Base-by-base conservation (phyloP, 352 stramenopile genomes). In the Phytophthora pisi region DNA sequence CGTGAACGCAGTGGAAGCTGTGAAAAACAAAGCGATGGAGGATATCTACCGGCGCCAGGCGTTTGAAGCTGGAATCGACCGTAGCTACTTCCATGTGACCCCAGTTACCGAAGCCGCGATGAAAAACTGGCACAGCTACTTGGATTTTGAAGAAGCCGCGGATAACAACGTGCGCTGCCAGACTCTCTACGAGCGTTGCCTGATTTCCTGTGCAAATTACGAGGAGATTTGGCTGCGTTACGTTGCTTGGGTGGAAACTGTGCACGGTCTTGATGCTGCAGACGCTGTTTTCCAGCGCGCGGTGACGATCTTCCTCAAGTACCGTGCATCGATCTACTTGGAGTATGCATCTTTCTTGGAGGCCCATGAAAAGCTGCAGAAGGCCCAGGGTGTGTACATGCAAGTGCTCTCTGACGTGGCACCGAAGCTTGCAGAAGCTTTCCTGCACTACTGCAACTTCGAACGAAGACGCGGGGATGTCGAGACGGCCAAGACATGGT, bases 181-280 rank as follows among this genome's bases (percentile, higher is more conserved):
- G 58, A 72, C 79, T 30, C 63, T 94, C 15, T 94, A 94, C 70
- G 84, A 92, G 66, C 86, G 86, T 26, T 92, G 86, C 63, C 52
- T 94, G 53, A 92, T 94, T 64, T 81, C 86, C 8, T 94, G 86
- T 61, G 86, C 86, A 8, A 94, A 94, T 72, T 94, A 94, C 63
- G 84, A 92, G 56, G 74, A 90, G 42, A 84, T 94, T 66, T 94
- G 86, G 86, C 58, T 92, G 24, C 86, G 86, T 28, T 94, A 86
- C 54, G 81, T 77, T 47, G 62, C 75, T 34, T 94, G 84, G 84
- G 84, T 71, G 47, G 86, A 91, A 30, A 78, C 69, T 15, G 66
- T 74, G 13, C 64, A 74, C 28, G 82, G 81, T 0, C 90, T 92
- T 71, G 70, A 90, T 18, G 81, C 75, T 5, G 86, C 86, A 6